A percentile compares a stretch with the other conserved stretches of the same genome.
Evolutionary conservation across 2,329 filamentous ascomycete genomes (phyloP).

Genomic region (Ceratocystis cubensis): DNA sequence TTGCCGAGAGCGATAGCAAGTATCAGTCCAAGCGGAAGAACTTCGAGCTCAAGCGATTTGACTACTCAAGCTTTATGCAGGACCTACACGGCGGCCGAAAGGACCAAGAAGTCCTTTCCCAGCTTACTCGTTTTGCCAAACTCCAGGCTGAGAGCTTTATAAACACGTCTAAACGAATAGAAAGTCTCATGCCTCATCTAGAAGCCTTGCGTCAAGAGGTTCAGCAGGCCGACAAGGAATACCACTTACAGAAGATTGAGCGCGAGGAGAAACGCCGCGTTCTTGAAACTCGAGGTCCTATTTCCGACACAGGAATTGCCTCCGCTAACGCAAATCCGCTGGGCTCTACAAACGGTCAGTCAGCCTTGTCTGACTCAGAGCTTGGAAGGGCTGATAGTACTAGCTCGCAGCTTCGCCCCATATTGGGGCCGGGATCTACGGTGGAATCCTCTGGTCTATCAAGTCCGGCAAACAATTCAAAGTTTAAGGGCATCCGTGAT

Average conservation of each 20-base stretch:
- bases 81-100: conserved; percentile 98
- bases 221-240: conserved; percentile 89
- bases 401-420: conserved; percentile 45
- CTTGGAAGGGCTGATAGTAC: conserved; percentile 63
- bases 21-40: conserved; percentile 88
- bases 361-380: conserved; percentile 51
- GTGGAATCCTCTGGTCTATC: conserved; percentile 23
- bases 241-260: conserved; percentile 87
- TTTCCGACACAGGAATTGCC: conserved; percentile 10
- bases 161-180: conserved; percentile 72
- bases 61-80: conserved; percentile 98
- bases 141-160: conserved; percentile 77
- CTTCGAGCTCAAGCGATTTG: conserved; percentile 94
- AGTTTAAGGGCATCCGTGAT: conserved; percentile 87
- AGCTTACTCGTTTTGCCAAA: conserved; percentile 88
- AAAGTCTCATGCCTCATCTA: conserved; percentile 73
- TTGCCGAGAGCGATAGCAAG: conserved; percentile 86
- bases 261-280: conserved; percentile 85
- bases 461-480: conserved; percentile 42
- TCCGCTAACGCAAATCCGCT: conserved; percentile 43
- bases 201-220: conserved; percentile 83
- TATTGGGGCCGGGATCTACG: conserved; percentile 29
- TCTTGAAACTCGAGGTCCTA: conserved; percentile 59
- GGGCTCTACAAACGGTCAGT: conserved; percentile 34
- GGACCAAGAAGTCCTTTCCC: conserved; percentile 89